phyloP scores from a whole-genome alignment of 2,329 filamentous ascomycete species.

The Phyllosticta citriasiana region DNA sequence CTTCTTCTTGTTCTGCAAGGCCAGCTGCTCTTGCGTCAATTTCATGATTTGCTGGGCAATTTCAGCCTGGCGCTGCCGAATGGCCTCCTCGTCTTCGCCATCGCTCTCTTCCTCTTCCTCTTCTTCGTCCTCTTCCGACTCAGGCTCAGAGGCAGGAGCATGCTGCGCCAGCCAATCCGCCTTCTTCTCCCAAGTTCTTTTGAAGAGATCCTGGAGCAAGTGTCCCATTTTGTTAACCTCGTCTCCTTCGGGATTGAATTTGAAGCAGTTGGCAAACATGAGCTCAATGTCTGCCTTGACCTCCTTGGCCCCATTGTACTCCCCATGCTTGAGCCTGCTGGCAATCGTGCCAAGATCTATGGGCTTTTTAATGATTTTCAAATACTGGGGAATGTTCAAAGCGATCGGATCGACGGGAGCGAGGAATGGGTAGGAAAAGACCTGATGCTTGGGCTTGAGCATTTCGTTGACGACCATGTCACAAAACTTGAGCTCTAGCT shows the following conservation, averaged over 20 bases:
- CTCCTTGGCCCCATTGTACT: conserved; percentile 74
- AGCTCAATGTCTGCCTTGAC: conserved; percentile 74
- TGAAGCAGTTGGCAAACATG: conserved; percentile 82
- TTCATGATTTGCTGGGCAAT: conserved; percentile 42
- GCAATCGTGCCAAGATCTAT: conserved; percentile 88
- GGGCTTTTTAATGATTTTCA: conserved; percentile 87
- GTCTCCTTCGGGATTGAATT: conserved; percentile 78
- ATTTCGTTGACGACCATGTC: conserved; percentile 72
- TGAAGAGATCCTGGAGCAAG: conserved; percentile 64
- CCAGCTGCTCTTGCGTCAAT: conserved; percentile 8
- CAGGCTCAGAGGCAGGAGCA: conserved; percentile 53
- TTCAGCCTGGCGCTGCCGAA: conserved; percentile 48
- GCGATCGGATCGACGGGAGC: conserved; percentile 86
- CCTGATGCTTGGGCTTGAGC: conserved; percentile 59
- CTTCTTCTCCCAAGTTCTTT: conserved; percentile 66
- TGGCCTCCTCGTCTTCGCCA: conserved; percentile 42
- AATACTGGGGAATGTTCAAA: conserved; percentile 85
- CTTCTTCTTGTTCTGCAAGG: conserved; percentile 37
- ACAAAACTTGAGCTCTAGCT: conserved; percentile 83
- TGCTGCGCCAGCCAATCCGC: conserved; percentile 71
- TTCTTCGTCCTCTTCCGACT: conserved; percentile 55
- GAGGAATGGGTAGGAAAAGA: conserved; percentile 64
- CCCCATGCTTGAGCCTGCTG: conserved; percentile 63
- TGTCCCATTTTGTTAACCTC: conserved; percentile 63
- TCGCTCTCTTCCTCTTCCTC: conserved; percentile 60